A percentile compares a stretch with the other conserved stretches of the same genome.
These are phyloP conservation scores for Collybiopsis confluens DNA, from an alignment of 768 basidiomycete species.

Conservation along the genomic window DNA sequence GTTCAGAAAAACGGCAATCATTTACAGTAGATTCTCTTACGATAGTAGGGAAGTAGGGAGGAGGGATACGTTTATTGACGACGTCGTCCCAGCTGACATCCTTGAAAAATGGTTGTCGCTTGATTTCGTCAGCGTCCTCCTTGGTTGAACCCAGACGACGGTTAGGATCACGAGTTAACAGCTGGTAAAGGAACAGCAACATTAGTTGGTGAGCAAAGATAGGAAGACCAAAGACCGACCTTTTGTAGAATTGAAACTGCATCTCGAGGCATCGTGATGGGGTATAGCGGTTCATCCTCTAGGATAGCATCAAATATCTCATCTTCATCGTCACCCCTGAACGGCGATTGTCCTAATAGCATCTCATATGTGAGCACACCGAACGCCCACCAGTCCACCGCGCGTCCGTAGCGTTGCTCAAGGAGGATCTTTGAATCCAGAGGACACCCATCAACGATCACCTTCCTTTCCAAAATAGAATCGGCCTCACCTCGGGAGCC, in stretches of 20 bases:
- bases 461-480: too few species aligned
- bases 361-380: slow-evolving; percentile 99
- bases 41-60: slow-evolving; percentile 95
- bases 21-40: slow-evolving; percentile 42
- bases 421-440: slow-evolving; percentile 73
- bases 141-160: slow-evolving; percentile 90
- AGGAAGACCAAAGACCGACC: too few species aligned
- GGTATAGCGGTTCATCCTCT: slow-evolving; percentile 97
- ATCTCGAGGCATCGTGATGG: slow-evolving; percentile 98
- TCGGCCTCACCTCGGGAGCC: slow-evolving; percentile 84
- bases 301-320: slow-evolving; percentile 99
- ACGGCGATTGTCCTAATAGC: slow-evolving; percentile 97
- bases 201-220: too few species aligned
- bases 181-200: slow-evolving; percentile 36
- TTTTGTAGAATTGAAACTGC: slow-evolving; percentile 94
- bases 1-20: not conserved
- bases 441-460: too few species aligned
- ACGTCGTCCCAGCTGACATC: slow-evolving; percentile 97
- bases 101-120: slow-evolving; percentile 97
- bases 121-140: slow-evolving; percentile 95
- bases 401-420: slow-evolving; percentile 98
- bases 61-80: slow-evolving; percentile 93
- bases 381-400: slow-evolving; percentile 99
- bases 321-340: slow-evolving; percentile 98
- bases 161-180: slow-evolving; percentile 86